Percentiles rank a stretch among this genome's conserved stretches.
Evolutionary conservation across 805 yeast species (phyloP).

Genomic region (Sugiyamaella boreocaroliniensis): DNA sequence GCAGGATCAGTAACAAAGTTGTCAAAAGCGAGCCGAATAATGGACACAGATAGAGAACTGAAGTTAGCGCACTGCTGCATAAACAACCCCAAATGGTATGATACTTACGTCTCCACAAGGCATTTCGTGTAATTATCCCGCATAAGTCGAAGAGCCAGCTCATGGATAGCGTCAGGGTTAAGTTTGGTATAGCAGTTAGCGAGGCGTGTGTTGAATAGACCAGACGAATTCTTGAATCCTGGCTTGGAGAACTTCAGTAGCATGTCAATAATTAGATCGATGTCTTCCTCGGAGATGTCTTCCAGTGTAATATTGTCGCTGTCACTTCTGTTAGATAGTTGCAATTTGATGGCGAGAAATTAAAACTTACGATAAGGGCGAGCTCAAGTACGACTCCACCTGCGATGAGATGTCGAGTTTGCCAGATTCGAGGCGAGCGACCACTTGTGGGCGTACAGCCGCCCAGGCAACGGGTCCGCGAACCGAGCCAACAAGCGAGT

Average conservation of each 20-base stretch:
- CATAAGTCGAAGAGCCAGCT: background rate
- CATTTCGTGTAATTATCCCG: background rate
- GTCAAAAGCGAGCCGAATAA: background rate
- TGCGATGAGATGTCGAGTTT: background rate
- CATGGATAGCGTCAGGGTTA: background rate
- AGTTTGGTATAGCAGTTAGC: background rate
- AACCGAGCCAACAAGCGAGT: background rate
- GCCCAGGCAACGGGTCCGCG: background rate
- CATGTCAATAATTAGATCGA: background rate
- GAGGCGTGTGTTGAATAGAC: background rate
- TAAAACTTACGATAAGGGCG: background rate
- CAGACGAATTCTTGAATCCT: background rate
- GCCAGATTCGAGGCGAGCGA: background rate
- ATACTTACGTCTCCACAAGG: background rate
- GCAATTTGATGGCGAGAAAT: background rate
- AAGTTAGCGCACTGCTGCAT: background rate
- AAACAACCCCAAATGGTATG: background rate
- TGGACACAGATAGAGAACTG: background rate
- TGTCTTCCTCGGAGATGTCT: background rate
- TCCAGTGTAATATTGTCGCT: background rate
- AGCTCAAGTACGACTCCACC: background rate
- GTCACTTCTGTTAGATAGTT: background rate
- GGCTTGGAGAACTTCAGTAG: background rate
- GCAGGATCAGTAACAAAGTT: background rate
- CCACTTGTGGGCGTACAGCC: background rate